Base-by-base conservation (phyloP, 2,329 filamentous ascomycete genomes). In the Trichocomaceae sp. region DNA sequence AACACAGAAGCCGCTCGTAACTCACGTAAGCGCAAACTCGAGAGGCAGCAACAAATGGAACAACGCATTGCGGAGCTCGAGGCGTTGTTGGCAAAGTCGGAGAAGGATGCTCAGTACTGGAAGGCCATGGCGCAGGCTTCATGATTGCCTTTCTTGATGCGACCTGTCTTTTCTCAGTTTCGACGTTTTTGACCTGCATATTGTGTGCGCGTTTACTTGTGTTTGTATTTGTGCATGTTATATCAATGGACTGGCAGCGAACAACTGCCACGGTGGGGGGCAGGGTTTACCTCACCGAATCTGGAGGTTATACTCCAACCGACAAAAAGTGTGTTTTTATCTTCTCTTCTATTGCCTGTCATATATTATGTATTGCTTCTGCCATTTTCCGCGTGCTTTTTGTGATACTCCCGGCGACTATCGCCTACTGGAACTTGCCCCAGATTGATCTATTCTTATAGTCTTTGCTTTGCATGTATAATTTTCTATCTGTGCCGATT, bases 1-100 rank as follows among this genome's bases (percentile, higher is more conserved):
- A 97, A 96, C 72, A 95, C 90, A 8, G 82, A 95, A 70, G 92
- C 92, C 17, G 92, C 92, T 64, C 90, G 92, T 62, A 96, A 96
- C 76, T 96, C 90, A 57, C 86, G 92, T 51, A 86, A 90, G 66
- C 86, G 90, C 61, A 96, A 96, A 77, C 84, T 88, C 55, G 80
- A 86, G 68, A 82, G 85, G 62, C 79, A 92, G 58, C 84, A 88
- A 54, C 82, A 84, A 56, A 78, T 96, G 46, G 87, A 95, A 75
- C 80, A 80, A 39, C 79, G 82, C 64, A 90, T 95, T 64, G 79
- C 77, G 17, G 83, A 87, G 67, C 75, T 92, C 26, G 79, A 85
- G 70, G 77, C 79, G 41, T 54, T 60, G 33, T 57, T 73, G 6
- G 63, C 66, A 7, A 64, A 72, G 54, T 61, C 67, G 41, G 62